Base-by-base conservation (phyloP, 1,284 basidiomycete genomes). In the Kwoniella shivajii region DNA sequence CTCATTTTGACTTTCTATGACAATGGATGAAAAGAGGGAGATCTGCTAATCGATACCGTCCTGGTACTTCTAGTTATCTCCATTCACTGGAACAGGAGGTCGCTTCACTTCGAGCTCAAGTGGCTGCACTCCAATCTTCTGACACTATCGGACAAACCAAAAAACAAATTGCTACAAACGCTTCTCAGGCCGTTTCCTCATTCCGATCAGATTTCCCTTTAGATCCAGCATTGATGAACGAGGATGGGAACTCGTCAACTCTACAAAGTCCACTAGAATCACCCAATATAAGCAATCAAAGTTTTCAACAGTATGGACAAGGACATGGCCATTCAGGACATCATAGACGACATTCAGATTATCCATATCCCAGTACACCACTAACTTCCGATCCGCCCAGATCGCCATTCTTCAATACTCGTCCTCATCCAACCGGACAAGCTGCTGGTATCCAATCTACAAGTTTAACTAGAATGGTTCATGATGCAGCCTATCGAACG, bases 61-160 rank as follows among this genome's bases (percentile, higher is more conserved):
- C 20, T 27, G 1, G 31, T 22, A 10, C 18, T 24, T 24, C 2
- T 49, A 79, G 78, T 57, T 78, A 79, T 58, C 69, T 79, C 11
- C 76, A 77, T 53, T 71, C 73, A 16, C 69, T 79, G 6, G 78
- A 79, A 57, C 74, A 78, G 53, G 78, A 79, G 45, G 74, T 79
- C 20, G 63, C 71, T 3, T 60, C 65, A 3, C 73, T 79, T 2
- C 67, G 76, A 34, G 72, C 75, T 1, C 75, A 78, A 57, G 65
- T 78, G 13, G 70, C 73, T 0, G 61, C 72, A 2, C 64, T 75
- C 0, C 61, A 63, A 6, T 53, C 54, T 24, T 54, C 56, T 6
- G 59, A 60, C 42, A 44, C 57, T 6, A 63, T 69, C 45, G 66
- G 57, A 18, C 58, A 55, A 18, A 48, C 39, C n/a, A 67, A 69